Conservation (phyloP, 2,329 filamentous ascomycete species). For the Helminthosporium solani region DNA sequence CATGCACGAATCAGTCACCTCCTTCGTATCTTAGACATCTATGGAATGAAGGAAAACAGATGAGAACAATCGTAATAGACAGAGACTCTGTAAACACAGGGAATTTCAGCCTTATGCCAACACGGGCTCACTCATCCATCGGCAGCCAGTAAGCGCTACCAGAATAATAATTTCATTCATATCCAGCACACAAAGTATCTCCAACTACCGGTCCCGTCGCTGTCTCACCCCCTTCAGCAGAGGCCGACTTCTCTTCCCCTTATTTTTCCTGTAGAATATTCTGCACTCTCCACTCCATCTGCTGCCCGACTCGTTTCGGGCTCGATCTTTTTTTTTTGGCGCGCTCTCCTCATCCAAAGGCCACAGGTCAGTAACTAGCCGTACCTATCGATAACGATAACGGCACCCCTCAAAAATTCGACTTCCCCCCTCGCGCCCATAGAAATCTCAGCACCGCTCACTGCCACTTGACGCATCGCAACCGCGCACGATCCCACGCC, state of each 20-base stretch:
- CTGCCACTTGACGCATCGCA: neutral
- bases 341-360: no score
- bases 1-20: no score
- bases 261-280: slow-evolving; percentile 22
- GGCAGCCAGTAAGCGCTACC: slow-evolving; percentile 8
- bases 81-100: no score
- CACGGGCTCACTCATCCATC: neutral
- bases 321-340: neutral
- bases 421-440: slow-evolving; percentile 10
- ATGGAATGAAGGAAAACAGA: no score
- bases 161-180: slow-evolving; percentile 29
- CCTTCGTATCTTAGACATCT: no score
- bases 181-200: no score
- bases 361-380: no score
- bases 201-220: no score
- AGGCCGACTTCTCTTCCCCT: neutral
- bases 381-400: no score
- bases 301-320: neutral
- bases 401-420: slow-evolving; percentile 29
- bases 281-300: slow-evolving; percentile 26
- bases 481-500: neutral
- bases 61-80: no score
- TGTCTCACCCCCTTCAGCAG: slow-evolving; percentile 2
- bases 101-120: neutral
- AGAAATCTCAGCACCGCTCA: neutral